phyloP scores from a whole-genome alignment of 1,284 basidiomycete species.

The Ustilago shanxiensis region DNA sequence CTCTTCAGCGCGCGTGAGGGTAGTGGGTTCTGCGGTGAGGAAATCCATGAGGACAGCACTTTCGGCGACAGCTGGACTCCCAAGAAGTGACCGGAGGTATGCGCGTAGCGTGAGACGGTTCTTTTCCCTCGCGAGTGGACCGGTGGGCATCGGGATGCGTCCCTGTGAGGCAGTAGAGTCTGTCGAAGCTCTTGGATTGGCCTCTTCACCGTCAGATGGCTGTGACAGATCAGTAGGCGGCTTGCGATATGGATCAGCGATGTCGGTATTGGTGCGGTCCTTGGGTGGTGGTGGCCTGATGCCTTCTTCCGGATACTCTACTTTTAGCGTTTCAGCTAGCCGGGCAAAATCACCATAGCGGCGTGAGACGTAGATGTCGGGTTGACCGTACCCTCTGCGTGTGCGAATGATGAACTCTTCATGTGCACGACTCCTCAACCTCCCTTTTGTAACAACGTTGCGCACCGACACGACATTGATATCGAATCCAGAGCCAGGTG shows the following conservation, averaged over 20 bases:
- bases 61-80: constrained; percentile 79
- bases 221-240: not conserved
- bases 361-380: constrained; percentile 88
- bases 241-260: constrained; percentile 41
- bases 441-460: constrained; percentile 56
- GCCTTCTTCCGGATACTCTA: constrained; percentile 62
- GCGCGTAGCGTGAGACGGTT: constrained; percentile 93
- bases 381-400: constrained; percentile 75
- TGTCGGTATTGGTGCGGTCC: constrained; percentile 57
- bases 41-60: constrained; percentile 89
- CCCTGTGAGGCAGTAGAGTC: constrained; percentile 30
- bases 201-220: constrained; percentile 6
- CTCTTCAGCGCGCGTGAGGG: constrained; percentile 80
- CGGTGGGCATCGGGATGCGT: constrained; percentile 55
- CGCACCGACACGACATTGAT: constrained; percentile 67
- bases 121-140: constrained; percentile 77
- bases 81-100: constrained; percentile 85
- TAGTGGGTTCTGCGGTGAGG: constrained; percentile 82
- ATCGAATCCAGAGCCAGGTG: constrained; percentile 39
- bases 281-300: constrained; percentile 59
- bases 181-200: constrained; percentile 23
- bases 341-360: constrained; percentile 91
- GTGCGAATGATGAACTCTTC: constrained; percentile 93
- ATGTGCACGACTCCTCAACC: constrained; percentile 58
- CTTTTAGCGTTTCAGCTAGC: constrained; percentile 60